These are phyloP conservation scores for Dichomitus squalens DNA, from an alignment of 1,284 basidiomycete species.

Conservation along the genomic window DNA sequence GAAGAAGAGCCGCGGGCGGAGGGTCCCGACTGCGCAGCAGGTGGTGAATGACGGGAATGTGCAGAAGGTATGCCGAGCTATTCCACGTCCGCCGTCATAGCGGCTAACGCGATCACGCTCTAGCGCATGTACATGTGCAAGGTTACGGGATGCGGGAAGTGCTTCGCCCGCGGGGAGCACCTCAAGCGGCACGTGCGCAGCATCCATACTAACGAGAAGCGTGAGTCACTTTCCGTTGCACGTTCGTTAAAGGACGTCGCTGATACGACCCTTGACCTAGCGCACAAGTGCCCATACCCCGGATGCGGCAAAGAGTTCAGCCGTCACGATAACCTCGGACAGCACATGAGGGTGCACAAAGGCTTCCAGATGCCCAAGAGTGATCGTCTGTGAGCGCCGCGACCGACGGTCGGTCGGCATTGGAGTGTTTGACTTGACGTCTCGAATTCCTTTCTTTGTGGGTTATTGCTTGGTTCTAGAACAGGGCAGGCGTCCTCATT, in stretches of 20 bases:
- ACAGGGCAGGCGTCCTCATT: conserved; percentile 9
- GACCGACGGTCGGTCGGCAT: neutral
- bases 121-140: conserved; percentile 70
- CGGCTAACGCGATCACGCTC: conserved; percentile 17
- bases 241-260: conserved; percentile 5
- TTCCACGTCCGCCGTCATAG: neutral
- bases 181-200: conserved; percentile 77
- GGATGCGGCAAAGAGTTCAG: conserved; percentile 84
- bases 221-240: conserved; percentile 44
- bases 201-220: conserved; percentile 83
- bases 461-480: conserved; percentile 17
- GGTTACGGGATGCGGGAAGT: conserved; percentile 77
- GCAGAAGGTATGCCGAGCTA: conserved; percentile 31
- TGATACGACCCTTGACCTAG: no score
- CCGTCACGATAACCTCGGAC: conserved; percentile 82
- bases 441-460: neutral
- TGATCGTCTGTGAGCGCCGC: conserved; percentile 12
- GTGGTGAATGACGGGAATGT: conserved; percentile 41
- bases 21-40: conserved; percentile 61
- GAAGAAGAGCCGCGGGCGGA: conserved; percentile 71
- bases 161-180: conserved; percentile 78
- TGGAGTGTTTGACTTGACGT: conserved; percentile 1
- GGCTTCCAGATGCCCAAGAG: conserved; percentile 41
- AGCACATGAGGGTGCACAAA: conserved; percentile 78
- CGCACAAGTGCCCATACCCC: conserved; percentile 75